Conservation (phyloP, 352 stramenopile species). For the Pythium monospermum region DNA sequence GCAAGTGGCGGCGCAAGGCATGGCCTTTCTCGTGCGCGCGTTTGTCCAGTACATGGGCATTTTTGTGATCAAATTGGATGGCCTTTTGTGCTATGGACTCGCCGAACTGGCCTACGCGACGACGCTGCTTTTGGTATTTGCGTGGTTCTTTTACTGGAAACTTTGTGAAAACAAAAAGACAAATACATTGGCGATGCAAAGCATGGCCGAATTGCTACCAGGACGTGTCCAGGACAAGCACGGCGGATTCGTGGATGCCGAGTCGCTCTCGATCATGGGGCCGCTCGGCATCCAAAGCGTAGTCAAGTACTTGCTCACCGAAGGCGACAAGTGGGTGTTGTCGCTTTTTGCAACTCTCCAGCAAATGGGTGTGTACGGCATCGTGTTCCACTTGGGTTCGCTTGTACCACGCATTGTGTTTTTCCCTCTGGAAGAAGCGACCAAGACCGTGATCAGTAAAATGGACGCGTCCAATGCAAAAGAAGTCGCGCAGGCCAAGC, state of each 20-base stretch:
- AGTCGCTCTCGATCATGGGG: constrained; percentile 54
- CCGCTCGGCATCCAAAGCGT: constrained; percentile 90
- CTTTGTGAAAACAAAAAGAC: constrained; percentile 23
- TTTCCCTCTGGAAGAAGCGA: constrained; percentile 95
- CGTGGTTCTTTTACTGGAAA: constrained; percentile 43
- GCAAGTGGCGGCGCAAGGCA: constrained; percentile 73
- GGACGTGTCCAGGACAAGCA: not conserved
- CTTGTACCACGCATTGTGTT: constrained; percentile 94
- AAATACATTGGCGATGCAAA: constrained; percentile 36
- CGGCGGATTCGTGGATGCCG: constrained; percentile 31
- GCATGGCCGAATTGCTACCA: constrained; percentile 53
- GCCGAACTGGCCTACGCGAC: constrained; percentile 71
- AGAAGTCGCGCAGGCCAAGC: constrained; percentile 28
- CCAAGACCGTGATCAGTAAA: constrained; percentile 93
- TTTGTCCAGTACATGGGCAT: constrained; percentile 68
- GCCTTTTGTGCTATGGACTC: constrained; percentile 66
- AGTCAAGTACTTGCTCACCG: constrained; percentile 96
- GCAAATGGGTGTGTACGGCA: constrained; percentile 95
- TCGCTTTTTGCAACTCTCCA: constrained; percentile 86
- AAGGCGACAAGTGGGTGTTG: constrained; percentile 96
- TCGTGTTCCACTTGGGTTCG: constrained; percentile 94
- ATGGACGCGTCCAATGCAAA: constrained; percentile 36
- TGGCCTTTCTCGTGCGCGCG: constrained; percentile 66
- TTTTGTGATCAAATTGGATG: constrained; percentile 46
- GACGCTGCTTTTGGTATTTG: constrained; percentile 58